A percentile compares a stretch with the other conserved stretches of the same genome.
phyloP scores from a whole-genome alignment of 164 flowering plant genomes.

The Vitis vinifera region ASM3070453v1 NC_081822.1:8968001-8968500 shows the following conservation, averaged over 20 bases:
- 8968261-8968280: constrained; percentile 22
- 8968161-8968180: not conserved
- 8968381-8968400: not conserved
- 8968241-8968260: constrained; percentile 27
- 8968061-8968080: no score
- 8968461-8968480: not conserved
- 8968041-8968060: not conserved
- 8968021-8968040: not conserved
- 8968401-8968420: not conserved
- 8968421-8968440: not conserved
- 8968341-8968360: not conserved
- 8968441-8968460: not conserved
- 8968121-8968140: no score
- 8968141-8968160: not conserved
- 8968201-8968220: constrained; percentile 1
- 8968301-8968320: not conserved
- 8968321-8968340: not conserved
- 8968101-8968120: no score
- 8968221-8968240: constrained; percentile 12
- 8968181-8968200: not conserved
- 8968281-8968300: constrained; percentile 10
- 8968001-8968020: not conserved
- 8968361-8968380: not conserved
- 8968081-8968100: no score
- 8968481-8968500: not conserved